Conservation (phyloP, 495 filamentous ascomycete species). For the Talaromyces thailandensis region DNA sequence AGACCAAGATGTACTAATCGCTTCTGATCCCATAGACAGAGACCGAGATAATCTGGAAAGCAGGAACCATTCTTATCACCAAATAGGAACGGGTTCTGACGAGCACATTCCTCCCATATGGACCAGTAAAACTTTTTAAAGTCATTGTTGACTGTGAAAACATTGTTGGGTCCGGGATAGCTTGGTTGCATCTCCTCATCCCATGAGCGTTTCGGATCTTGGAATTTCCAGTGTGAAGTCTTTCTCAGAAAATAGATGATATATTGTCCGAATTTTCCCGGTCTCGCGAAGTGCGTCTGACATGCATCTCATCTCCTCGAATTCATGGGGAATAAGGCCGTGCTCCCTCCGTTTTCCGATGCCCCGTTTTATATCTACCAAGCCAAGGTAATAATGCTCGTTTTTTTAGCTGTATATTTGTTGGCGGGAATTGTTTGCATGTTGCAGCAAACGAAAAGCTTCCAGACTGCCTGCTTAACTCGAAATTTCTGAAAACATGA, state of each 20-base stretch:
- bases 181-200: too few relatives aligned
- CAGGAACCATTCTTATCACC: too few relatives aligned
- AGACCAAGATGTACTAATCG: too few relatives aligned
- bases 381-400: too few relatives aligned
- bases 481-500: background rate
- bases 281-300: background rate
- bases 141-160: too few relatives aligned
- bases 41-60: too few relatives aligned
- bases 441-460: background rate
- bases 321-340: background rate
- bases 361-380: too few relatives aligned
- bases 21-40: too few relatives aligned
- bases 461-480: background rate
- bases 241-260: background rate
- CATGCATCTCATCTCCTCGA: background rate
- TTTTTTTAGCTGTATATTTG: background rate
- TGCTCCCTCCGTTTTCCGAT: background rate
- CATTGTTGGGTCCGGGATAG: too few relatives aligned
- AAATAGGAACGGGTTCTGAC: too few relatives aligned
- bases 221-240: background rate
- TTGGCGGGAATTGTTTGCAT: background rate
- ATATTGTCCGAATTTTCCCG: background rate
- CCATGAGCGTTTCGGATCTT: background rate
- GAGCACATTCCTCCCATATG: too few relatives aligned
- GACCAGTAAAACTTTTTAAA: too few relatives aligned